These are phyloP conservation scores for Takashimella koratensis DNA, from an alignment of 1,284 basidiomycete species.

Conservation along the genomic window DNA sequence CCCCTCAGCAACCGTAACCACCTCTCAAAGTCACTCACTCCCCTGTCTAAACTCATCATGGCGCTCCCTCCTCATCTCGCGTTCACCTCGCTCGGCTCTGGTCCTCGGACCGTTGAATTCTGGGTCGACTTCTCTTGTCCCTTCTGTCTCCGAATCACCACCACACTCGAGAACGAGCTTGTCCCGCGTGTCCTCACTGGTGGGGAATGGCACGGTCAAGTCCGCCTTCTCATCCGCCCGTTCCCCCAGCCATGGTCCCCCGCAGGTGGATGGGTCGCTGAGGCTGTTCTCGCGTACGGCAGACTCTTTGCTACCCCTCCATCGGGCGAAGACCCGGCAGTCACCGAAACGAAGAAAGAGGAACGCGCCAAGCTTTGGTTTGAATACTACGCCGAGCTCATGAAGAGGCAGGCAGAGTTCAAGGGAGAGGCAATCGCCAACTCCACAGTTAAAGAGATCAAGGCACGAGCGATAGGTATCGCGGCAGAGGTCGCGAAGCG, in stretches of 20 bases:
- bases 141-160: conserved; percentile 51
- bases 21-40: too few species aligned
- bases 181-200: conserved; percentile 28
- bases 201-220: not conserved
- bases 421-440: conserved; percentile 64
- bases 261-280: conserved; percentile 64
- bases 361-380: conserved; percentile 55
- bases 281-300: conserved; percentile 70
- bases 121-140: conserved; percentile 71
- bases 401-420: conserved; percentile 66
- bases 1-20: too few species aligned
- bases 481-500: not conserved
- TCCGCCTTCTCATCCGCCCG: not conserved
- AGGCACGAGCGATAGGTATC: not conserved
- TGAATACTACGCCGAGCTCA: conserved; percentile 64
- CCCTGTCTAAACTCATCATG: conserved; percentile 53
- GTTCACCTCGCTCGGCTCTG: conserved; percentile 63
- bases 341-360: not conserved
- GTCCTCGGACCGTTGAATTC: conserved; percentile 73
- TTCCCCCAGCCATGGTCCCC: conserved; percentile 60
- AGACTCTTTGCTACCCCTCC: conserved; percentile 53
- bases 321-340: conserved; percentile 41
- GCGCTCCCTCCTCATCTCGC: conserved; percentile 71
- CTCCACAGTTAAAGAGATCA: not conserved
- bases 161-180: conserved; percentile 29